phyloP scores from a whole-genome alignment of 1,284 basidiomycete genomes.

The Ganoderma lucidum region DNA sequence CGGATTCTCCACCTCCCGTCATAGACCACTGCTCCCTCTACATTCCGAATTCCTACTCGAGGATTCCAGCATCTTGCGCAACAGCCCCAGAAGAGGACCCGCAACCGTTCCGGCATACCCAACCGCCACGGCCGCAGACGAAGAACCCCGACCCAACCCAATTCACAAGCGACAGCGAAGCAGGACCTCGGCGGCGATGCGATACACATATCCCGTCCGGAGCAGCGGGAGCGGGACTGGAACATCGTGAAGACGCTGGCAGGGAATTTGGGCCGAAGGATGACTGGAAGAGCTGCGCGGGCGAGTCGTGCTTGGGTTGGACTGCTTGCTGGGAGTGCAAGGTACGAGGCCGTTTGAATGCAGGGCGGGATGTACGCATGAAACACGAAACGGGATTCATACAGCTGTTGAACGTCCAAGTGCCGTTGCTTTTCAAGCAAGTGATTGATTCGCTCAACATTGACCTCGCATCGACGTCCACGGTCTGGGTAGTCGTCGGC shows the following conservation, averaged over 20 bases:
- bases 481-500: slow-evolving; percentile 93
- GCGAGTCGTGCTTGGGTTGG: slow-evolving; percentile 84
- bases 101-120: neutral
- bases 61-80: slow-evolving; percentile 22
- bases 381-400: neutral
- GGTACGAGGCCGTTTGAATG: slow-evolving; percentile 51
- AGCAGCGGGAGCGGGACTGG: slow-evolving; percentile 77
- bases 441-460: slow-evolving; percentile 93
- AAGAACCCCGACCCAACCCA: neutral
- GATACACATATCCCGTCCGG: slow-evolving; percentile 40
- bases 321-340: slow-evolving; percentile 89
- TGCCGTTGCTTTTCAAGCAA: slow-evolving; percentile 94
- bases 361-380: neutral
- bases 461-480: slow-evolving; percentile 78
- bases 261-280: slow-evolving; percentile 76
- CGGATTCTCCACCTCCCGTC: neutral
- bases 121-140: slow-evolving; percentile 10
- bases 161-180: slow-evolving; percentile 3
- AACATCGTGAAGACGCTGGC: slow-evolving; percentile 68
- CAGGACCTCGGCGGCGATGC: slow-evolving; percentile 28
- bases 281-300: slow-evolving; percentile 78
- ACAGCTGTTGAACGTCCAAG: slow-evolving; percentile 91
- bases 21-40: neutral
- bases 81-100: slow-evolving; percentile 20
- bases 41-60: neutral